Evolutionary conservation across 1,139 yeast species (phyloP).

Genomic region (Yamadazyma taylorii): DNA sequence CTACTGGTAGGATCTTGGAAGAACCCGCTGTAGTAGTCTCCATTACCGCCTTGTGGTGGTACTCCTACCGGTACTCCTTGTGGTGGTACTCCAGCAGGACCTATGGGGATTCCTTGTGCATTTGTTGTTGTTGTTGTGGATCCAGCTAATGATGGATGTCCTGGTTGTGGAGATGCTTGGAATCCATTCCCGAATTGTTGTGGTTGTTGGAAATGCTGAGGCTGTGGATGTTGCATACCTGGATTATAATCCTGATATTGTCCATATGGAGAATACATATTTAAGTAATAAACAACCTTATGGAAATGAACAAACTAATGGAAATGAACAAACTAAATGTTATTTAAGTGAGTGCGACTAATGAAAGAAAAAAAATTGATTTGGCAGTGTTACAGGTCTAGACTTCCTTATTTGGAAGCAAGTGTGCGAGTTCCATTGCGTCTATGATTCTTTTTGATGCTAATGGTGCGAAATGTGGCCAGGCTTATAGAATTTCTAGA

Average conservation of each 20-base stretch:
- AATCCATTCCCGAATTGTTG: conserved; percentile 16
- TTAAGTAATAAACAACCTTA: background rate
- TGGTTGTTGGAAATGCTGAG: conserved; percentile 26
- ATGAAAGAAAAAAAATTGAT: too few relatives aligned
- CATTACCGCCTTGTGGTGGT: conserved; percentile 9
- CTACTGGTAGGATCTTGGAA: conserved; percentile 80
- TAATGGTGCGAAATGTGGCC: too few relatives aligned
- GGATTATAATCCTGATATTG: conserved; percentile 12
- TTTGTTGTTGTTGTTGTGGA: conserved; percentile 14
- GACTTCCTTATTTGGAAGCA: too few relatives aligned
- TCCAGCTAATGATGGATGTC: conserved; percentile 22
- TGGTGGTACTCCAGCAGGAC: background rate
- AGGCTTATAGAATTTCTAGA: background rate
- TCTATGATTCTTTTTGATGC: too few relatives aligned
- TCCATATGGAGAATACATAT: conserved; percentile 51
- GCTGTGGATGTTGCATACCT: conserved; percentile 28
- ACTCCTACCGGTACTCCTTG: too few relatives aligned
- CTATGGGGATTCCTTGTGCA: conserved; percentile 10
- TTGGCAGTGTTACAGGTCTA: background rate
- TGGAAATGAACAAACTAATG: too few relatives aligned
- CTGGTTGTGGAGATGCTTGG: conserved; percentile 21
- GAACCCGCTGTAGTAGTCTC: conserved; percentile 33
- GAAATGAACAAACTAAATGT: too few relatives aligned
- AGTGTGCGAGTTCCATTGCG: too few relatives aligned
- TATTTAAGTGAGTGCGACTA: background rate